Percentiles rank a stretch among this genome's conserved stretches.
Evolutionary conservation across 2,329 filamentous ascomycete species (phyloP).

Genomic region (Pseudodiploospora longispora): DNA sequence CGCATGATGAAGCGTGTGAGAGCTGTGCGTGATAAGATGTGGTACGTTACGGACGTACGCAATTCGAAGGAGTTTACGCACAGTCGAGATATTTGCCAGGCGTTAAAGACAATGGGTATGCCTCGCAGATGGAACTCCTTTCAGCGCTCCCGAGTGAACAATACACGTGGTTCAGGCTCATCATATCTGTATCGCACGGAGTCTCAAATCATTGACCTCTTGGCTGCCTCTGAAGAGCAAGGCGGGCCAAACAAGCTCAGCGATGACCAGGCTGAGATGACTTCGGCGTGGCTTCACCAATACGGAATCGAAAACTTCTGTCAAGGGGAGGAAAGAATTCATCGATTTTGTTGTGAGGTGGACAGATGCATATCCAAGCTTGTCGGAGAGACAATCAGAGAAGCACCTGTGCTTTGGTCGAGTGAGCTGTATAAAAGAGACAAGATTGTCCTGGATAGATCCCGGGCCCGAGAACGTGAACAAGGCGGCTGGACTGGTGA

Average conservation of each 20-base stretch:
- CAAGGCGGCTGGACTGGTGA: conserved; percentile 35
- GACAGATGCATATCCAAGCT: conserved; percentile 79
- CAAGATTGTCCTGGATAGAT: conserved; percentile 50
- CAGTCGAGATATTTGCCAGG: conserved; percentile 75
- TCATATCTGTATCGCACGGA: conserved; percentile 72
- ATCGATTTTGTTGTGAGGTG: conserved; percentile 86
- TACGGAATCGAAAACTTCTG: conserved; percentile 88
- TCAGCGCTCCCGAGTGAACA: conserved; percentile 39
- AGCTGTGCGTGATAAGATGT: conserved; percentile 90
- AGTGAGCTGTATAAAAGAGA: conserved; percentile 82
- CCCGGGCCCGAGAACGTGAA: conserved; percentile 36
- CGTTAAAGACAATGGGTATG: conserved; percentile 82
- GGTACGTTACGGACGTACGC: conserved; percentile 91
- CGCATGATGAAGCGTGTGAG: conserved; percentile 66
- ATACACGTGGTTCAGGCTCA: conserved; percentile 39
- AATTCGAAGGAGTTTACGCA: conserved; percentile 85
- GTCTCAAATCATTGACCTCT: conserved; percentile 76
- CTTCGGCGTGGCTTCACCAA: conserved; percentile 71
- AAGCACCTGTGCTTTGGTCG: conserved; percentile 85
- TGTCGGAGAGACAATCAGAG: conserved; percentile 73
- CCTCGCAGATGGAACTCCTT: conserved; percentile 48
- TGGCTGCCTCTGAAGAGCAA: conserved; percentile 74
- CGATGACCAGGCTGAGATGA: conserved; percentile 89
- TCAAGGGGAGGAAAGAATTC: conserved; percentile 87
- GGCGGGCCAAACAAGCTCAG: conserved; percentile 91